These are phyloP conservation scores for Dentiscutata heterogama DNA, from an alignment of 371 early-diverging fungal genomes.

Conservation along the genomic window DNA sequence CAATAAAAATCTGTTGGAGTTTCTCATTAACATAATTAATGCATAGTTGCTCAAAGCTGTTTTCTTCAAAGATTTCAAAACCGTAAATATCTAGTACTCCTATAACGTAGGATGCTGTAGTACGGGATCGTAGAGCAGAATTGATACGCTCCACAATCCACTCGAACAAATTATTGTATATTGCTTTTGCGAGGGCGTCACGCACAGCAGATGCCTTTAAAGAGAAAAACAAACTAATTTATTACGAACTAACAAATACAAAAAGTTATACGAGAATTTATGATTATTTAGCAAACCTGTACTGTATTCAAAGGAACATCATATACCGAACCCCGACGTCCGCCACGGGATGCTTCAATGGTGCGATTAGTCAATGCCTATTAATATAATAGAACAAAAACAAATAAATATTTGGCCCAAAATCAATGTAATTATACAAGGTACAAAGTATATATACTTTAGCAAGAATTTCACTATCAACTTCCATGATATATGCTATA, in stretches of 20 bases:
- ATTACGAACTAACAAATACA: slow-evolving; percentile 18
- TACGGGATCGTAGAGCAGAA: slow-evolving; percentile 74
- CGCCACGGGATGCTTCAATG: slow-evolving; percentile 86
- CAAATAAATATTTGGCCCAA: background rate
- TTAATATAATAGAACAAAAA: slow-evolving; percentile 5
- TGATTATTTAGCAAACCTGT: slow-evolving; percentile 57
- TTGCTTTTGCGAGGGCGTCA: slow-evolving; percentile 88
- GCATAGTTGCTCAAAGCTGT: slow-evolving; percentile 99
- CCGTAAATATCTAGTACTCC: slow-evolving; percentile 98
- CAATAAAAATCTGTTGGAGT: slow-evolving; percentile 99
- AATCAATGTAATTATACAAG: background rate
- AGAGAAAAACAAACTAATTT: slow-evolving; percentile 21
- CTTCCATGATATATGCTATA: slow-evolving; percentile 82
- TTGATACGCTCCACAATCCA: slow-evolving; percentile 93
- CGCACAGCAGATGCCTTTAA: slow-evolving; percentile 78
- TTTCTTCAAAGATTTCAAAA: slow-evolving; percentile 96
- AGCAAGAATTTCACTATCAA: slow-evolving; percentile 68
- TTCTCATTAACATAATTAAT: slow-evolving; percentile 99
- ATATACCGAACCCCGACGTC: slow-evolving; percentile 82
- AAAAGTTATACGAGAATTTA: background rate
- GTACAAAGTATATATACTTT: slow-evolving; percentile 50
- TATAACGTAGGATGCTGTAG: slow-evolving; percentile 77
- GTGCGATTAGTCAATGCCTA: slow-evolving; percentile 72
- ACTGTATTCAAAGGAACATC: slow-evolving; percentile 83
- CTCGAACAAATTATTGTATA: slow-evolving; percentile 89